Evolutionary conservation across 208 protist genomes (phyloP).

Genomic region (Trypanosoma boissoni): DNA sequence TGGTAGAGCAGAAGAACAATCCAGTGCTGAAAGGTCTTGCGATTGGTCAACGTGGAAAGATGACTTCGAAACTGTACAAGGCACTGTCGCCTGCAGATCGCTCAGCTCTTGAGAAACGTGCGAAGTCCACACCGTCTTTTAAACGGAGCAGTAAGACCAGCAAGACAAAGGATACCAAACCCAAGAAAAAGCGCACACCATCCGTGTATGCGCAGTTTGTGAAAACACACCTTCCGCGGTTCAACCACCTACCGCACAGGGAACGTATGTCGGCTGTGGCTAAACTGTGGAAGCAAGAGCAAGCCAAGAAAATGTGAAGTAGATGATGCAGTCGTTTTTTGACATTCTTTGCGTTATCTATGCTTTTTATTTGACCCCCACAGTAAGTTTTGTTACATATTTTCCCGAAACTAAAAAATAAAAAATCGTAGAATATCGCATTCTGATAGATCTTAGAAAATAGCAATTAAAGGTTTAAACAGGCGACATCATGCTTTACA

Average conservation of each 20-base stretch:
- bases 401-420: not conserved
- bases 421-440: too few relatives aligned
- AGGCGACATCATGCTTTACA: too few relatives aligned
- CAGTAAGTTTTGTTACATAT: not conserved
- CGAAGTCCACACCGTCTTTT: slow-evolving; percentile 34
- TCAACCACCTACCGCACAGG: slow-evolving; percentile 60
- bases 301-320: not conserved
- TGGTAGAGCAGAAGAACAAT: slow-evolving; percentile 88
- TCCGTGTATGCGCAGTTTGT: slow-evolving; percentile 73
- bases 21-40: slow-evolving; percentile 69
- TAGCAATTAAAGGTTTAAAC: too few relatives aligned
- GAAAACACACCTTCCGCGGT: slow-evolving; percentile 75
- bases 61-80: slow-evolving; percentile 83
- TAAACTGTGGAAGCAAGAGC: slow-evolving; percentile 80
- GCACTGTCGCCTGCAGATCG: slow-evolving; percentile 49
- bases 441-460: too few relatives aligned
- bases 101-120: slow-evolving; percentile 57
- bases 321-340: not conserved
- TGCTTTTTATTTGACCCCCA: not conserved
- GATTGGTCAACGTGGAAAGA: slow-evolving; percentile 64
- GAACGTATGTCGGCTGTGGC: slow-evolving; percentile 83
- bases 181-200: slow-evolving; percentile 23
- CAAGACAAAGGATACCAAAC: slow-evolving; percentile 22
- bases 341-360: not conserved
- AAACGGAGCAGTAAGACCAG: slow-evolving; percentile 20